Evolutionary conservation across 1,284 basidiomycete genomes (phyloP).

Genomic region (Tausonia pullulans): DNA sequence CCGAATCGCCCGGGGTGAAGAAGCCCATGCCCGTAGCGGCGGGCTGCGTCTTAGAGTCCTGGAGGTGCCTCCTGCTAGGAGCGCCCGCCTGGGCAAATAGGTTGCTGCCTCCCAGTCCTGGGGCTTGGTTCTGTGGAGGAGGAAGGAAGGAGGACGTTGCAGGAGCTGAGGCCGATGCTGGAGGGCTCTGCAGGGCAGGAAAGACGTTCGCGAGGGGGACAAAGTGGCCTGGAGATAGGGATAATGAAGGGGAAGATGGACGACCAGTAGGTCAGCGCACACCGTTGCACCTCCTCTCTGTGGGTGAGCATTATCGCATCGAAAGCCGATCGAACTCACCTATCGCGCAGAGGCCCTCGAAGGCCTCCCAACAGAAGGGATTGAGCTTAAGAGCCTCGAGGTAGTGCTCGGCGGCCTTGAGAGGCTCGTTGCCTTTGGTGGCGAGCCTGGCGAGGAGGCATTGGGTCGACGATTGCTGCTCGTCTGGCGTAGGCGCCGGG

Average conservation of each 20-base stretch:
- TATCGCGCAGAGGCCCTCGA: conserved; percentile 71
- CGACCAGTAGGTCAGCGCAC: not conserved
- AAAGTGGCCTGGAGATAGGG: not conserved
- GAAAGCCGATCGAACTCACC: conserved; percentile 42
- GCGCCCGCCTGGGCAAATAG: too few relatives aligned
- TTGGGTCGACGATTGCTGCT: conserved; percentile 47
- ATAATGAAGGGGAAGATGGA: not conserved
- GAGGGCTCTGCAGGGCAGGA: conserved; percentile 2
- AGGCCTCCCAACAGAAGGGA: conserved; percentile 86
- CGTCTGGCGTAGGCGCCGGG: conserved; percentile 26
- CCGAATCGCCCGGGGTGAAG: conserved; percentile 53
- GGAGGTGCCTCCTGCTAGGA: not conserved
- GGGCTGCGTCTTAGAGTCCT: conserved; percentile 15
- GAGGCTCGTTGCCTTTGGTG: conserved; percentile 58
- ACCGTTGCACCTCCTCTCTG: conserved; percentile 5
- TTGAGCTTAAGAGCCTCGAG: conserved; percentile 58
- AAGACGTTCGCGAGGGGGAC: not conserved
- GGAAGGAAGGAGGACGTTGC: not conserved
- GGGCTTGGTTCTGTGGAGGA: conserved; percentile 2
- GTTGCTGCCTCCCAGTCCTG: too few relatives aligned
- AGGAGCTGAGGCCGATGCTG: too few relatives aligned
- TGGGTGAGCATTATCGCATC: conserved; percentile 6
- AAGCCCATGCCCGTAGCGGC: conserved; percentile 50
- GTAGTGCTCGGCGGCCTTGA: conserved; percentile 60
- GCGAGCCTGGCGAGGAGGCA: conserved; percentile 58